Conservation (phyloP, 495 filamentous ascomycete species). For the Haplographium delicatum region DNA sequence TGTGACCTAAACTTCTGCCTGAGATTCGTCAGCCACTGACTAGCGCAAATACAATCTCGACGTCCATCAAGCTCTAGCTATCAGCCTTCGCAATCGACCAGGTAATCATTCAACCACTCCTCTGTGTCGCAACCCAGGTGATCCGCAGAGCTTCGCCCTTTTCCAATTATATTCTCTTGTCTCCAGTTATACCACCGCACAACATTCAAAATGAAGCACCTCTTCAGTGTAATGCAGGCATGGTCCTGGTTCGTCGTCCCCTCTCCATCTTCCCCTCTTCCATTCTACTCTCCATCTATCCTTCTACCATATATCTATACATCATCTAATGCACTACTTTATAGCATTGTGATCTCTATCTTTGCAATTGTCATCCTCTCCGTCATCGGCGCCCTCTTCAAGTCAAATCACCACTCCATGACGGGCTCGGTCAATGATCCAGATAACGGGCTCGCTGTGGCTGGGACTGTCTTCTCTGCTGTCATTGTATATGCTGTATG, state of each 20-base stretch:
- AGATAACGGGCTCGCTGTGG: constrained; percentile 67
- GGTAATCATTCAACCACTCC: no score
- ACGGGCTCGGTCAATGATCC: constrained; percentile 73
- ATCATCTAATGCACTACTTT: not conserved
- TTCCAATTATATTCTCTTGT: not conserved
- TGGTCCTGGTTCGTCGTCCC: constrained; percentile 70
- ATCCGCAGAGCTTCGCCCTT: not conserved
- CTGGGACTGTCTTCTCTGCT: constrained; percentile 75
- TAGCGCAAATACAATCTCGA: no score
- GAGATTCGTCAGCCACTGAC: no score
- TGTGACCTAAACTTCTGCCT: no score
- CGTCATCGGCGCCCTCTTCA: constrained; percentile 74
- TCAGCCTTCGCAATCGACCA: constrained; percentile 3
- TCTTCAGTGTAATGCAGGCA: constrained; percentile 84
- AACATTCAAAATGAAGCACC: constrained; percentile 67
- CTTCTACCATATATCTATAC: not conserved
- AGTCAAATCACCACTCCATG: constrained; percentile 70
- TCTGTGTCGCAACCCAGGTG: no score
- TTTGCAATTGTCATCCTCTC: constrained; percentile 88
- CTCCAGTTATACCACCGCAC: not conserved
- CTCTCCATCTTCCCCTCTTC: not conserved
- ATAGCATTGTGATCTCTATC: constrained; percentile 78
- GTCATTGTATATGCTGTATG: constrained; percentile 82
- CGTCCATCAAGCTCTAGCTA: no score
- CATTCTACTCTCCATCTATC: not conserved